A percentile compares a stretch with the other conserved stretches of the same genome.
Conservation (phyloP, 805 yeast species). For the Candida morakotiae region DNA sequence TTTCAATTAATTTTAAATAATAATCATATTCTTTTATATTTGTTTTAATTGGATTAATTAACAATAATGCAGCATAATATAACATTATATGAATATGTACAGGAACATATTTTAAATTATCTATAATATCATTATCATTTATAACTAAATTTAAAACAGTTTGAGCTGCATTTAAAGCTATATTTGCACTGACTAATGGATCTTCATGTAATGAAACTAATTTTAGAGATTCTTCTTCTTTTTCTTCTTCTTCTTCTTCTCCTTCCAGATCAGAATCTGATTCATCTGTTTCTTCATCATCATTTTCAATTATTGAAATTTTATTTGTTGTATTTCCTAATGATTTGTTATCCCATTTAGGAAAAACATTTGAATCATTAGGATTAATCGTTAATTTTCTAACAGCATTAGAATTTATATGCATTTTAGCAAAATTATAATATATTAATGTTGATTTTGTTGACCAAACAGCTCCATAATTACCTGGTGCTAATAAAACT, state of each 20-base stretch:
- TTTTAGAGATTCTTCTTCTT: conserved; percentile 15
- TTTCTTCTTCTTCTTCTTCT: conserved; percentile 26
- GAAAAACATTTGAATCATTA: conserved; percentile 15
- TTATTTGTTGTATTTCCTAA: neutral
- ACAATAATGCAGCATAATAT: conserved; percentile 58
- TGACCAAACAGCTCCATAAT: conserved; percentile 57
- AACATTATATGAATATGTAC: conserved; percentile 71
- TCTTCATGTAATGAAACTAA: conserved; percentile 30
- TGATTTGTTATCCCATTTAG: conserved; percentile 18
- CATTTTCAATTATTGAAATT: too few species aligned
- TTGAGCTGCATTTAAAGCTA: conserved; percentile 61
- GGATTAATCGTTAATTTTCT: conserved; percentile 34
- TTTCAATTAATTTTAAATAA: conserved; percentile 26
- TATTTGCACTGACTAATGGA: conserved; percentile 35
- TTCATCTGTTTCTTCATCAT: neutral
- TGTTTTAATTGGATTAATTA: conserved; percentile 41
- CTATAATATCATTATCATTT: conserved; percentile 54
- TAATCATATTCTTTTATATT: conserved; percentile 21
- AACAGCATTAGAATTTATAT: conserved; percentile 53
- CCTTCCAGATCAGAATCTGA: conserved; percentile 21
- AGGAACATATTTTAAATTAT: conserved; percentile 59
- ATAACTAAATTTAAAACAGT: conserved; percentile 57
- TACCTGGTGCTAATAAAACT: conserved; percentile 57
- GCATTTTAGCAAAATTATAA: conserved; percentile 74
- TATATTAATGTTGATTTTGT: conserved; percentile 66